These are phyloP conservation scores for Talaromyces funiculosus DNA, from an alignment of 2,329 filamentous ascomycete species.

Conservation along the genomic window DNA sequence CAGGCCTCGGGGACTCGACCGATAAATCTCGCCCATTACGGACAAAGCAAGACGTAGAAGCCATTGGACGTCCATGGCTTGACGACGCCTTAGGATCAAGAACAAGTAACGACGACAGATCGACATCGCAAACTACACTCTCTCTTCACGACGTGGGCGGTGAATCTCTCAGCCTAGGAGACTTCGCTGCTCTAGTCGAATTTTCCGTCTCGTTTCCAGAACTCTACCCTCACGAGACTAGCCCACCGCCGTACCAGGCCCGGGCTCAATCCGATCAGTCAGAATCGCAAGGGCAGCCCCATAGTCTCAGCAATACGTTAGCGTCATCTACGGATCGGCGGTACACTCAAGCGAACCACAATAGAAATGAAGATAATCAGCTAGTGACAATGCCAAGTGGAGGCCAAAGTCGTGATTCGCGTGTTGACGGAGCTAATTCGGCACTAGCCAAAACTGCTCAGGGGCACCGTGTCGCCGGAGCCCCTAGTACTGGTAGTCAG, in stretches of 20 bases:
- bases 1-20: constrained; percentile 6
- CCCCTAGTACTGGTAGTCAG: neutral
- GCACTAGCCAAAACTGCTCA: neutral
- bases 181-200: constrained; percentile 31
- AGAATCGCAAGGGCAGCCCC: neutral
- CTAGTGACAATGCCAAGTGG: neutral
- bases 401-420: neutral
- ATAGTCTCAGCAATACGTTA: neutral
- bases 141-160: constrained; percentile 16
- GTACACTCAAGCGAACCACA: neutral
- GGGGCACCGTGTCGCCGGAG: neutral
- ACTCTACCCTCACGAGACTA: constrained; percentile 9
- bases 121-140: constrained; percentile 17
- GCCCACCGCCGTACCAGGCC: constrained; percentile 14
- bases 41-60: constrained; percentile 31
- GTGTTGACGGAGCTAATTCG: neutral
- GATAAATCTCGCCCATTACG: constrained; percentile 24
- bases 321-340: neutral
- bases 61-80: constrained; percentile 35
- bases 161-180: constrained; percentile 25
- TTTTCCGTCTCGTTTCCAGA: constrained; percentile 23
- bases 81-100: constrained; percentile 21
- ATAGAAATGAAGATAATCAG: neutral
- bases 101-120: constrained; percentile 11
- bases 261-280: neutral